A percentile compares a stretch with the other conserved stretches of the same genome.
Conservation (phyloP, 441 rosid species). For the Gossypium gossypioides region DNA sequence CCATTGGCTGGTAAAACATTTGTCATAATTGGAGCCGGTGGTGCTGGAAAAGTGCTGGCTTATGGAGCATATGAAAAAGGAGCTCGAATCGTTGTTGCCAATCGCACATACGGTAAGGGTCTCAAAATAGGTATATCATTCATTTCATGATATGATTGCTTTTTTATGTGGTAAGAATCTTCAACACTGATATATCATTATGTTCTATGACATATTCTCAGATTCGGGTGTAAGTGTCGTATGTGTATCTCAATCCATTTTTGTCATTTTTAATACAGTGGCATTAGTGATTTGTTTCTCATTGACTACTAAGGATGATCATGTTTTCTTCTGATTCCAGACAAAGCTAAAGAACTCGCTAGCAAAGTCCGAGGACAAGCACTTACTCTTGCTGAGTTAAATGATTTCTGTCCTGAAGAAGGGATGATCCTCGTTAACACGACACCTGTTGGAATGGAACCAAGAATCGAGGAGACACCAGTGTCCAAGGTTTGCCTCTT, state of each 20-base stretch:
- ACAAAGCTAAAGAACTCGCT: slow-evolving; percentile 37
- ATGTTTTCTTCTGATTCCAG: slow-evolving; percentile 7
- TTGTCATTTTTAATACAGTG: not conserved
- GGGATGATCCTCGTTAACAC: slow-evolving; percentile 47
- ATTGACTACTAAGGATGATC: not conserved
- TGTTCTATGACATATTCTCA: not conserved
- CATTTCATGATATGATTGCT: not conserved
- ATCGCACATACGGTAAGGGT: slow-evolving; percentile 41
- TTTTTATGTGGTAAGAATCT: not conserved
- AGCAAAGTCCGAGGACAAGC: slow-evolving; percentile 35
- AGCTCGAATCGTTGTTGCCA: slow-evolving; percentile 47
- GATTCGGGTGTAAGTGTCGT: not conserved
- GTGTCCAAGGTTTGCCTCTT: slow-evolving; percentile 32
- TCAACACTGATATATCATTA: no score
- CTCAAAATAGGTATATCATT: not conserved
- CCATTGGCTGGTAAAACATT: slow-evolving; percentile 53
- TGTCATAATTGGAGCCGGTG: slow-evolving; percentile 61
- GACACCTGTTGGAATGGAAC: slow-evolving; percentile 47
- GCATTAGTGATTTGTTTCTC: not conserved
- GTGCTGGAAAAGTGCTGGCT: slow-evolving; percentile 60
- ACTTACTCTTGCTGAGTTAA: slow-evolving; percentile 28
- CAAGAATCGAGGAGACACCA: slow-evolving; percentile 33
- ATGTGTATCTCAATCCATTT: not conserved
- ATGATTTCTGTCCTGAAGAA: slow-evolving; percentile 38
- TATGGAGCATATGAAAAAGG: slow-evolving; percentile 49